These are phyloP conservation scores for Penicillium polonicum DNA, from an alignment of 2,329 filamentous ascomycete genomes.

Conservation along the genomic window DNA sequence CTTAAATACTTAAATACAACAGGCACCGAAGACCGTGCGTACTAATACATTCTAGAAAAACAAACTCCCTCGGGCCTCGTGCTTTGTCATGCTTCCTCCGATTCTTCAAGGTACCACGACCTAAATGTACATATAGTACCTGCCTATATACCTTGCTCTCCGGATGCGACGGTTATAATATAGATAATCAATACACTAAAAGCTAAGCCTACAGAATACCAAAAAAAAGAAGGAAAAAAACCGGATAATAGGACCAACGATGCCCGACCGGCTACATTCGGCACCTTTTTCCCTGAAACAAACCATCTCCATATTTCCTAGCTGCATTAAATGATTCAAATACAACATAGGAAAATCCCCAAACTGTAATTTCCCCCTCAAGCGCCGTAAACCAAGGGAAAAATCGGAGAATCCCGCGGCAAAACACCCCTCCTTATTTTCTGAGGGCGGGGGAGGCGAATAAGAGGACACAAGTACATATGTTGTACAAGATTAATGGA, in stretches of 20 bases:
- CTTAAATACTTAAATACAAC: background rate
- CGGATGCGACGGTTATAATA: background rate
- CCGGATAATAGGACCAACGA: background rate
- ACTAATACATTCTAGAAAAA: background rate
- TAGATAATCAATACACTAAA: background rate
- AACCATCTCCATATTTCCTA: background rate
- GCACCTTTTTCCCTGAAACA: background rate
- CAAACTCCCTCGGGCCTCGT: conserved; percentile 2
- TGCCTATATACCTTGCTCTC: background rate
- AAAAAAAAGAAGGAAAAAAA: background rate
- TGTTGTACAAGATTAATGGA: background rate
- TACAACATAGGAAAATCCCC: background rate
- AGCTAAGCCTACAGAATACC: background rate
- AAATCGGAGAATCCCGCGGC: background rate
- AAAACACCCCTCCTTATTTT: background rate
- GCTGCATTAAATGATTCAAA: background rate
- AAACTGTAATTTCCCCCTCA: background rate
- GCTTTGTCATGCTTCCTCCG: background rate
- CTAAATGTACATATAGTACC: background rate
- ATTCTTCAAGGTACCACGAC: background rate
- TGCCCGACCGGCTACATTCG: conserved; percentile 12
- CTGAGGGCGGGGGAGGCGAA: conserved; percentile 6
- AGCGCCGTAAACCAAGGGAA: background rate
- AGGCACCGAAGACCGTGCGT: background rate
- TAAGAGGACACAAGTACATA: background rate